Percentiles rank a stretch among this genome's conserved stretches.
Conservation (phyloP, 164 flowering plant species). For the Liriodendron chinense region DNA sequence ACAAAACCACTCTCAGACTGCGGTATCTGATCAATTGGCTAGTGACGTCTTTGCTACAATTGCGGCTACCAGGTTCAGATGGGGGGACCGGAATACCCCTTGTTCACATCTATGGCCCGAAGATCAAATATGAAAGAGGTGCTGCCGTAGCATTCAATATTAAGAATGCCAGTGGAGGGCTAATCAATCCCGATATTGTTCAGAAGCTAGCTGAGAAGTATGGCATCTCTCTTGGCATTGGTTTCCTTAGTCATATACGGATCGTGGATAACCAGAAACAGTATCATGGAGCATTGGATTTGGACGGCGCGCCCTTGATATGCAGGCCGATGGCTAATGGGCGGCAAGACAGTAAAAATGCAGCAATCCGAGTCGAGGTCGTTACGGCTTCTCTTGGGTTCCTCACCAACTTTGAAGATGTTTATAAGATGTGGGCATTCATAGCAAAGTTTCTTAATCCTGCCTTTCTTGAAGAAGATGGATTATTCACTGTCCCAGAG, state of each 20-base stretch:
- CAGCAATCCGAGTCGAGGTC: constrained; percentile 45
- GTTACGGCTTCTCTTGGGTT: constrained; percentile 69
- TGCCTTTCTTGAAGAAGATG: constrained; percentile 38
- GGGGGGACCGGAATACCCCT: constrained; percentile 33
- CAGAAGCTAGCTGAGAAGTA: constrained; percentile 67
- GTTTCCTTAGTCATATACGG: constrained; percentile 51
- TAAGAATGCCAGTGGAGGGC: constrained; percentile 42
- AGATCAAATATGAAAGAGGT: constrained; percentile 63
- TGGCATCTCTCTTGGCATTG: constrained; percentile 56
- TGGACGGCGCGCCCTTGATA: constrained; percentile 23
- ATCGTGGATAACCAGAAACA: constrained; percentile 30
- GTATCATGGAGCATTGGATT: constrained; percentile 22
- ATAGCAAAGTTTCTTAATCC: constrained; percentile 66
- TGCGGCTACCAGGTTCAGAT: constrained; percentile 42
- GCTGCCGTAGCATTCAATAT: constrained; percentile 74
- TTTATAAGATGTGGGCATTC: constrained; percentile 64
- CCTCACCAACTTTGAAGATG: constrained; percentile 63
- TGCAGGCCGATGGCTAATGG: constrained; percentile 36
- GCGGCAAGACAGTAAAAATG: constrained; percentile 32
- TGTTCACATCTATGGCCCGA: constrained; percentile 76
- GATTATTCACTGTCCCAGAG: constrained; percentile 32
- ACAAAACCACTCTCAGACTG: constrained; percentile 51
- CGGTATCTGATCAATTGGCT: constrained; percentile 77
- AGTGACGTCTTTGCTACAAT: constrained; percentile 63
- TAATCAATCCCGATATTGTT: constrained; percentile 55